Percentiles rank a stretch among this genome's conserved stretches.
phyloP scores from a whole-genome alignment of 192 early-diverging fungal species.

The Powellomyces hirtus region DNA sequence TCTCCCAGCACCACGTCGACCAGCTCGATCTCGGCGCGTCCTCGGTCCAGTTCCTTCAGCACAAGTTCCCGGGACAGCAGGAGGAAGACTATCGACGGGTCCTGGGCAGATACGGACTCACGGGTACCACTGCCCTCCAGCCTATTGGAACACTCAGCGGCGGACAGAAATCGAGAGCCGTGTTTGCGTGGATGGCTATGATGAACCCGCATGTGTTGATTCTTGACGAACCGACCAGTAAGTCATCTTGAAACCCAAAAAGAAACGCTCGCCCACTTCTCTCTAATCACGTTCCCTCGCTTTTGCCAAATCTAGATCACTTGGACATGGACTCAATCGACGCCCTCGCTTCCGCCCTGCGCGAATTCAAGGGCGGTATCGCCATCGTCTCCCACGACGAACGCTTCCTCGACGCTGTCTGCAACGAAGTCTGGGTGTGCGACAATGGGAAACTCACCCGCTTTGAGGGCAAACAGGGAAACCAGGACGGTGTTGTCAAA shows the following conservation, averaged over 20 bases:
- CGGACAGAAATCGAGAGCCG: conserved; percentile 89
- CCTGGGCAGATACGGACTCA: conserved; percentile 92
- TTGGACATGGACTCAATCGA: conserved; percentile 85
- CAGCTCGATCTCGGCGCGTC: conserved; percentile 84
- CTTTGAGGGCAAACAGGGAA: conserved; percentile 69
- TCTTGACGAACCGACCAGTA: conserved; percentile 73
- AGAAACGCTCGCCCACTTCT: background rate
- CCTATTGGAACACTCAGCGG: conserved; percentile 92
- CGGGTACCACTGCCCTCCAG: conserved; percentile 94
- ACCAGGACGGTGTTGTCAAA: conserved; percentile 49
- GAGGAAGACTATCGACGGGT: conserved; percentile 97
- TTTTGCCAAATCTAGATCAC: conserved; percentile 50
- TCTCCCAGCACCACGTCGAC: conserved; percentile 98
- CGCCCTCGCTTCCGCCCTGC: conserved; percentile 82
- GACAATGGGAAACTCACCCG: conserved; percentile 74
- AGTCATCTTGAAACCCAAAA: conserved; percentile 25
- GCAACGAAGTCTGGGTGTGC: conserved; percentile 93
- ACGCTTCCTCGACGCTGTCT: conserved; percentile 76
- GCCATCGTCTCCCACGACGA: conserved; percentile 87
- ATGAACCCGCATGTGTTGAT: conserved; percentile 54
- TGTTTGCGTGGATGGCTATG: conserved; percentile 56
- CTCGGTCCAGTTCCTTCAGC: conserved; percentile 85
- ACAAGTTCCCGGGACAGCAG: conserved; percentile 82
- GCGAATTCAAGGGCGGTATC: conserved; percentile 88
- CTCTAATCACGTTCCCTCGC: background rate